These are phyloP conservation scores for Yamadazyma epiphylla DNA, from an alignment of 1,139 yeast species.

Conservation along the genomic window DNA sequence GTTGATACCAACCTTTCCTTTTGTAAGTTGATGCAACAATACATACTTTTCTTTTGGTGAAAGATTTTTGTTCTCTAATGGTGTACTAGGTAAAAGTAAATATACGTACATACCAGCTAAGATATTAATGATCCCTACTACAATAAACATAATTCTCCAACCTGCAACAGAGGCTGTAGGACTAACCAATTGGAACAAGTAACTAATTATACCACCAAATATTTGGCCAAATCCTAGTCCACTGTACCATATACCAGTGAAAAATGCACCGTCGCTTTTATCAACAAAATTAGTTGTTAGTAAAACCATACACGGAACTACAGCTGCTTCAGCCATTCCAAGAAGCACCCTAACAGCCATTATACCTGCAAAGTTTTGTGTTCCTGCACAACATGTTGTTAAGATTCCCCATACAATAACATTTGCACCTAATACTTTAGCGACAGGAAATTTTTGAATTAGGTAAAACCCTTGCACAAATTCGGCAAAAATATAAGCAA, in stretches of 20 bases:
- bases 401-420: constrained; percentile 41
- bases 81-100: constrained; percentile 23
- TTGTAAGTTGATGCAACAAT: constrained; percentile 17
- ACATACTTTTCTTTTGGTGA: constrained; percentile 32
- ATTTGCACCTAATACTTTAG: constrained; percentile 32
- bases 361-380: constrained; percentile 28
- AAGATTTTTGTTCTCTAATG: constrained; percentile 23
- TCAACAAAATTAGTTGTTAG: constrained; percentile 40
- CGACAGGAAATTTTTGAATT: constrained; percentile 34
- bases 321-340: constrained; percentile 39
- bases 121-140: constrained; percentile 31
- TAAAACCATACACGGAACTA: constrained; percentile 41
- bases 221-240: constrained; percentile 40
- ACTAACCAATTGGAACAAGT: constrained; percentile 33
- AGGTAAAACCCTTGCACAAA: constrained; percentile 31
- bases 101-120: constrained; percentile 25
- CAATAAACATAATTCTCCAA: constrained; percentile 37
- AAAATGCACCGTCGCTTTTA: constrained; percentile 30
- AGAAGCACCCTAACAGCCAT: constrained; percentile 28
- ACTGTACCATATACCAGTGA: constrained; percentile 35
- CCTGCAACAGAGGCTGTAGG: constrained; percentile 17
- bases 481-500: constrained; percentile 45
- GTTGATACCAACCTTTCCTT: constrained; percentile 34
- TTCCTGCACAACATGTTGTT: constrained; percentile 27
- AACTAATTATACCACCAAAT: constrained; percentile 36